Evolutionary conservation across 2,329 filamentous ascomycete species (phyloP).

Genomic region (Fusarium sp.): DNA sequence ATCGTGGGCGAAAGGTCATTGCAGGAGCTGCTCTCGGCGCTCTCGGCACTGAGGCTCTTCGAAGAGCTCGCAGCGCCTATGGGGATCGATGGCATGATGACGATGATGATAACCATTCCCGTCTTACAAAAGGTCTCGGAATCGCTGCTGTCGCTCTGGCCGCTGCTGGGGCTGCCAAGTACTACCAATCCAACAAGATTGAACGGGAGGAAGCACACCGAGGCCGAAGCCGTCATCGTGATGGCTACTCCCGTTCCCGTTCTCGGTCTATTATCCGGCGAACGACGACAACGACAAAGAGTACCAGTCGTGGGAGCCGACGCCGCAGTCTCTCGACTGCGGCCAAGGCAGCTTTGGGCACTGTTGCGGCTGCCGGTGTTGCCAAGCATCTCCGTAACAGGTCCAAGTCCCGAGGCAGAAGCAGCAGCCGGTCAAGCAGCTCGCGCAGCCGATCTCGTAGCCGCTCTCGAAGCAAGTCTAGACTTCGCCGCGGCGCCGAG

Average conservation of each 20-base stretch:
- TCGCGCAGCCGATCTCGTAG: conserved; percentile 44
- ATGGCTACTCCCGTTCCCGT: conserved; percentile 59
- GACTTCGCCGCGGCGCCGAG: conserved; percentile 70
- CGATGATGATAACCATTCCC: conserved; percentile 54
- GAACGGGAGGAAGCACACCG: conserved; percentile 72
- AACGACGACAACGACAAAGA: conserved; percentile 56
- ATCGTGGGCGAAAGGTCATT: conserved; percentile 72
- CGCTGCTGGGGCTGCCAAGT: conserved; percentile 76
- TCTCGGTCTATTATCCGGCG: conserved; percentile 58
- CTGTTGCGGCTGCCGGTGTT: conserved; percentile 71
- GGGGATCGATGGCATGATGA: conserved; percentile 65
- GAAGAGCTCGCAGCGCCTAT: conserved; percentile 74
- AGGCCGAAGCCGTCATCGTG: conserved; percentile 68
- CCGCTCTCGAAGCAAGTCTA: conserved; percentile 63
- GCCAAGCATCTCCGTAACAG: conserved; percentile 71
- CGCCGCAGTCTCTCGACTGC: conserved; percentile 64
- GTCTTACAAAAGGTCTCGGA: conserved; percentile 74
- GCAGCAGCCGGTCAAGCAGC: conserved; percentile 44
- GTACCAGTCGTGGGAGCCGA: conserved; percentile 53
- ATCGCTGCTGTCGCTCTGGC: conserved; percentile 76
- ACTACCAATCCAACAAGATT: conserved; percentile 72
- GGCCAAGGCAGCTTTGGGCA: conserved; percentile 72
- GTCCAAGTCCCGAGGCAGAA: conserved; percentile 58
- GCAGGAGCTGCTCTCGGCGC: conserved; percentile 76
- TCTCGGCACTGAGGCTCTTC: conserved; percentile 73